Conservation (phyloP, 768 basidiomycete genomes). For the Epithele typhae region DNA sequence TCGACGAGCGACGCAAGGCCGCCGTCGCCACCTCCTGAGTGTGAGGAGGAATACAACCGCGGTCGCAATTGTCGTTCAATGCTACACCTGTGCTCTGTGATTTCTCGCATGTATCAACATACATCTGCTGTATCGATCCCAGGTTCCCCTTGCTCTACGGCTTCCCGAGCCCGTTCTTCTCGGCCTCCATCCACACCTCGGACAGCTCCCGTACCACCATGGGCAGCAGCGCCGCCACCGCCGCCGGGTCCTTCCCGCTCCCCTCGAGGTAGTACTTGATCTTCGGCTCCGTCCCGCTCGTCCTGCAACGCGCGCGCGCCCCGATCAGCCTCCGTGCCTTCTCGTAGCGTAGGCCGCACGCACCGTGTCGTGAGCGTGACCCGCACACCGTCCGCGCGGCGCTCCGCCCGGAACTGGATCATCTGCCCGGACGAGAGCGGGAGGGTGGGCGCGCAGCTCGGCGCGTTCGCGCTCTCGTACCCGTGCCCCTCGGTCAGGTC, state of each 20-base stretch:
- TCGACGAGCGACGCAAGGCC: conserved; percentile 46
- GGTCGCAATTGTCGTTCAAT: no score
- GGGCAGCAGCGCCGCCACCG: conserved; percentile 47
- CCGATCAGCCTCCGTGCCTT: background rate
- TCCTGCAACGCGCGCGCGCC: conserved; percentile 36
- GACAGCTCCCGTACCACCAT: conserved; percentile 58
- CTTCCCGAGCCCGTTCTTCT: conserved; percentile 41
- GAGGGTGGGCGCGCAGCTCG: conserved; percentile 53
- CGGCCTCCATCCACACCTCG: conserved; percentile 64
- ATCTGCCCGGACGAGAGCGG: conserved; percentile 80
- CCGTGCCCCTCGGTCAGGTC: conserved; percentile 79
- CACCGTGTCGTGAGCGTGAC: conserved; percentile 72
- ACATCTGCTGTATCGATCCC: background rate
- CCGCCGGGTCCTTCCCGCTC: conserved; percentile 45
- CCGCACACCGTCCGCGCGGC: conserved; percentile 35
- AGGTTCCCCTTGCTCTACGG: conserved; percentile 1
- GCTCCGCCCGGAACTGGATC: conserved; percentile 71
- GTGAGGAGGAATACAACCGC: no score
- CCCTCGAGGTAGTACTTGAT: conserved; percentile 92
- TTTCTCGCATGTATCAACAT: no score
- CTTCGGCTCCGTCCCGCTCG: conserved; percentile 92
- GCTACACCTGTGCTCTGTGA: no score
- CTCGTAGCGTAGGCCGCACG: conserved; percentile 10
- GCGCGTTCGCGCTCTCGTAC: conserved; percentile 74
- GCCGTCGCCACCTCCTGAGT: no score